phyloP scores from a whole-genome alignment of 2,329 filamentous ascomycete genomes.

The Chaetomium strumarium region DNA sequence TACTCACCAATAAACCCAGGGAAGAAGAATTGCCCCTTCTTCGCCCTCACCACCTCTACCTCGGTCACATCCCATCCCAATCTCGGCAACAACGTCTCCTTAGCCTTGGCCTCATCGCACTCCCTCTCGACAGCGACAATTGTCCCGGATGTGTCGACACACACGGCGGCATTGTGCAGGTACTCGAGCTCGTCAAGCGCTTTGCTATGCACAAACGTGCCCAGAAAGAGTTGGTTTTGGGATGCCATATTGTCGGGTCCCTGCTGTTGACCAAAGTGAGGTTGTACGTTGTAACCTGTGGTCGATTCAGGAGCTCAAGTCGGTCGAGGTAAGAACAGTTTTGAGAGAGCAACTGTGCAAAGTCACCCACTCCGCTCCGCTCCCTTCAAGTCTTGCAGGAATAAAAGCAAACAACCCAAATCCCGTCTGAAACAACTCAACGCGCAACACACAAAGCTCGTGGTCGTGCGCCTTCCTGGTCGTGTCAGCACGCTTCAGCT shows the following conservation, averaged over 20 bases:
- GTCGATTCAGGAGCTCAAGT: too few species aligned
- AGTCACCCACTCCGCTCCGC: too few species aligned
- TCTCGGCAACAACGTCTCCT: conserved; percentile 32
- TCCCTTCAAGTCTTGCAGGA: too few species aligned
- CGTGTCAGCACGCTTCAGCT: too few species aligned
- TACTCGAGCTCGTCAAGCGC: conserved; percentile 44
- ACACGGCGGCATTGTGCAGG: conserved; percentile 45
- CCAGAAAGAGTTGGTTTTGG: conserved; percentile 44
- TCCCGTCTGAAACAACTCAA: too few species aligned
- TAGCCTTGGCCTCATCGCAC: conserved; percentile 29
- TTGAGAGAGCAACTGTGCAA: too few species aligned
- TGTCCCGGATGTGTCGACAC: conserved; percentile 43
- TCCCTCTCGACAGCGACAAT: conserved; percentile 44
- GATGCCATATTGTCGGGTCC: conserved; percentile 6
- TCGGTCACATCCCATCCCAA: conserved; percentile 41
- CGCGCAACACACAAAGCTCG: too few species aligned
- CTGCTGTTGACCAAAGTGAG: too few species aligned
- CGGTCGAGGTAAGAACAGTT: too few species aligned
- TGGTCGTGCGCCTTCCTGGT: too few species aligned
- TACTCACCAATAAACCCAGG: conserved; percentile 70
- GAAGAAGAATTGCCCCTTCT: conserved; percentile 66
- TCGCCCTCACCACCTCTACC: conserved; percentile 32
- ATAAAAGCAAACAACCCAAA: too few species aligned
- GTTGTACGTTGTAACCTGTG: too few species aligned
- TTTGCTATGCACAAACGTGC: conserved; percentile 51